Percentiles rank a stretch among this genome's conserved stretches.
These are phyloP conservation scores for Nymphaea thermarum DNA, from an alignment of 164 flowering plant genomes.

Conservation along the genomic window DNA sequence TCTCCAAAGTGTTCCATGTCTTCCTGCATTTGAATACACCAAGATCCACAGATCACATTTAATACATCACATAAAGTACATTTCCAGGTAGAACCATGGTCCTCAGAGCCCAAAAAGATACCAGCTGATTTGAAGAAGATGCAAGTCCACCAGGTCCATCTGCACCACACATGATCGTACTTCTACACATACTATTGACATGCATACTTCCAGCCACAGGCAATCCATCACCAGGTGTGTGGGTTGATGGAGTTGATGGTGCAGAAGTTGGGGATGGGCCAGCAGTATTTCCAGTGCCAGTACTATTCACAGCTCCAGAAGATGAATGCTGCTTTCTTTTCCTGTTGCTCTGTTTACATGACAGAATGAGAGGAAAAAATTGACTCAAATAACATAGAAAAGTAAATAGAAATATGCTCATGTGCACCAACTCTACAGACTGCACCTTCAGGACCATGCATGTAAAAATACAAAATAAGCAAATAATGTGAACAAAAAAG, in stretches of 20 bases:
- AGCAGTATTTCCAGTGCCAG: slow-evolving; percentile 66
- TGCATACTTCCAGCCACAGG: slow-evolving; percentile 39
- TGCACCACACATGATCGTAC: slow-evolving; percentile 58
- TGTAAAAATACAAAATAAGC: too few relatives aligned
- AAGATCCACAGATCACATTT: neutral
- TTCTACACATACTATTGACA: slow-evolving; percentile 40
- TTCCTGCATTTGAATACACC: slow-evolving; percentile 40
- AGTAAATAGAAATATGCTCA: neutral
- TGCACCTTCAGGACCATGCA: too few relatives aligned
- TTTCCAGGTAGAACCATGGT: neutral
- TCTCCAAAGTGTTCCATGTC: slow-evolving; percentile 79
- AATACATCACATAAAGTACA: neutral
- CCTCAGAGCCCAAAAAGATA: slow-evolving; percentile 11
- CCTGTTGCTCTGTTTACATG: slow-evolving; percentile 35
- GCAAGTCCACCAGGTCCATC: slow-evolving; percentile 71
- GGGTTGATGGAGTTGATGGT: slow-evolving; percentile 48
- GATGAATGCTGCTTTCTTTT: slow-evolving; percentile 70
- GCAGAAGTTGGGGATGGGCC: slow-evolving; percentile 70
- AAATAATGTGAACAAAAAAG: slow-evolving; percentile 1
- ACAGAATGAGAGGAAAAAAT: neutral
- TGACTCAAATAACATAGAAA: neutral
- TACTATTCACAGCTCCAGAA: slow-evolving; percentile 75
- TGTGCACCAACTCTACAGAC: too few relatives aligned
- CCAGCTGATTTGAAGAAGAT: slow-evolving; percentile 82
- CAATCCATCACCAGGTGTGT: slow-evolving; percentile 65